phyloP scores from a whole-genome alignment of 2,329 filamentous ascomycete genomes.

The Didymella glomerata region DNA sequence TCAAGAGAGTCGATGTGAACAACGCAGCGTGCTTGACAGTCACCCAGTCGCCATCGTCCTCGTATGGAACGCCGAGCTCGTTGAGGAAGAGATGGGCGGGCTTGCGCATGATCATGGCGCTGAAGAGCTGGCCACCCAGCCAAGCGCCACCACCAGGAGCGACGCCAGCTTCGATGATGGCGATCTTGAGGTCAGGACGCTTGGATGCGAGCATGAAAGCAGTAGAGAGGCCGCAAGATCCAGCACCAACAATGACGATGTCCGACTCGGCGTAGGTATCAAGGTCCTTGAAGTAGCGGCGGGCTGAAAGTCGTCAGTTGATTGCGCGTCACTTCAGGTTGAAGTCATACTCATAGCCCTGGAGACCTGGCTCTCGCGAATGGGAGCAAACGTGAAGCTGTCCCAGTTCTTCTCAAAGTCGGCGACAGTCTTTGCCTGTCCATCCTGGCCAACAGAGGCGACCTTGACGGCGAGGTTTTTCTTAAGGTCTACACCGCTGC shows the following conservation, averaged over 20 bases:
- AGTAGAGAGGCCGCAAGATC: constrained; percentile 84
- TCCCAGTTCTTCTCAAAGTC: constrained; percentile 82
- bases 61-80: constrained; percentile 83
- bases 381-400: constrained; percentile 80
- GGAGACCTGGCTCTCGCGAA: constrained; percentile 90
- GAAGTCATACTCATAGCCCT: constrained; percentile 75
- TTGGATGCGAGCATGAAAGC: constrained; percentile 85
- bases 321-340: not conserved
- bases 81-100: constrained; percentile 84
- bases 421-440: constrained; percentile 64
- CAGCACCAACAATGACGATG: constrained; percentile 91
- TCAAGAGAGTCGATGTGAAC: constrained; percentile 87
- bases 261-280: constrained; percentile 91
- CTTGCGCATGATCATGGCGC: constrained; percentile 94
- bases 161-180: constrained; percentile 87
- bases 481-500: constrained; percentile 44
- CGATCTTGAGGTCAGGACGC: constrained; percentile 89
- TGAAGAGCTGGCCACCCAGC: constrained; percentile 94
- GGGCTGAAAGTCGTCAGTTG: constrained; percentile 51
- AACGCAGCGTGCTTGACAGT: constrained; percentile 94
- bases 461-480: constrained; percentile 59
- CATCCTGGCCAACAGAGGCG: constrained; percentile 55
- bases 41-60: constrained; percentile 87
- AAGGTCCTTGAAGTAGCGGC: constrained; percentile 90
- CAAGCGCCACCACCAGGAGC: constrained; percentile 86